Percentiles rank a stretch among this genome's conserved stretches.
Evolutionary conservation across 192 early-diverging fungal species (phyloP).

Genomic region (Thamnidium elegans): DNA sequence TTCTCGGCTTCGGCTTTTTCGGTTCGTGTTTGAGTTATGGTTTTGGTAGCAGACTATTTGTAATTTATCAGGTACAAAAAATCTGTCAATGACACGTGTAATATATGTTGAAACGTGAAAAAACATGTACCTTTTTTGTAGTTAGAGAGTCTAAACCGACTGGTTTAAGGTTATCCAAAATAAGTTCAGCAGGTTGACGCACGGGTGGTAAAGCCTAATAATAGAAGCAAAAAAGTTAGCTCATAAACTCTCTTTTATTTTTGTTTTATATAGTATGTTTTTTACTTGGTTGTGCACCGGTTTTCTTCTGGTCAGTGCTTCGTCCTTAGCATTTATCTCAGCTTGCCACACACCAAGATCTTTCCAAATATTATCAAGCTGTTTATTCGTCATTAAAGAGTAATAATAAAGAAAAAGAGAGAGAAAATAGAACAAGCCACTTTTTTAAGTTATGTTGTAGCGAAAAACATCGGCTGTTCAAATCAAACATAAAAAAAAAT

Average conservation of each 20-base stretch:
- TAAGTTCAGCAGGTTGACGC: not conserved
- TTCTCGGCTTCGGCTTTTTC: conserved; percentile 25
- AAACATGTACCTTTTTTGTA: no score
- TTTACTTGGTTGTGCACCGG: conserved; percentile 23
- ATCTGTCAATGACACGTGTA: no score
- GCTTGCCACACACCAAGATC: conserved; percentile 27
- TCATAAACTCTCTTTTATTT: not conserved
- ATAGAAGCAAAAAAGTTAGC: not conserved
- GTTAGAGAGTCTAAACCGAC: not conserved
- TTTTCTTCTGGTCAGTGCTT: conserved; percentile 18
- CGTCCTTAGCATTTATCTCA: conserved; percentile 24
- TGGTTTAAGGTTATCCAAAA: conserved; percentile 5
- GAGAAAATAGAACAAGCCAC: conserved; percentile 3
- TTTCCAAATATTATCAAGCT: conserved; percentile 22
- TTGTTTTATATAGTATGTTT: not conserved
- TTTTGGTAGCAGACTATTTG: not conserved
- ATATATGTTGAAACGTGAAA: no score
- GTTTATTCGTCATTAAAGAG: not conserved
- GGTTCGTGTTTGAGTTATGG: not conserved
- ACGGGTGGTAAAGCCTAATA: conserved; percentile 9
- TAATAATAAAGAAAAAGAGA: not conserved
- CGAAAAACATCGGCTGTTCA: no score
- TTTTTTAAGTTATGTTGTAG: no score
- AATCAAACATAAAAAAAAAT: no score
- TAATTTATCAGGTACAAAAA: not conserved